These are phyloP conservation scores for Globisporangium parvum DNA, from an alignment of 352 stramenopile genomes.

Conservation along the genomic window DNA sequence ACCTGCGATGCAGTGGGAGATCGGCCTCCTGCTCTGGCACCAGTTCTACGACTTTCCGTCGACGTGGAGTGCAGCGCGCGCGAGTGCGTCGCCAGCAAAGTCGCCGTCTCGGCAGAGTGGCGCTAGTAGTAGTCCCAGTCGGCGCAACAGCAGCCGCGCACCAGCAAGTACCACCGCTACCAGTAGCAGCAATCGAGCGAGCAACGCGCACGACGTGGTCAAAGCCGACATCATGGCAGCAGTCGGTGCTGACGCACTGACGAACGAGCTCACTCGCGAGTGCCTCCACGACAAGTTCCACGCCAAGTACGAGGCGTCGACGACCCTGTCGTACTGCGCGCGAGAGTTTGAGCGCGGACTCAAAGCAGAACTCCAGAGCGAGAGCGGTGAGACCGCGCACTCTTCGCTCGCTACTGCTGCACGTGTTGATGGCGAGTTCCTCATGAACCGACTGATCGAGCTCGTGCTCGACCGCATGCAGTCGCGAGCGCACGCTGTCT, in stretches of 20 bases:
- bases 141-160: no score
- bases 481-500: background rate
- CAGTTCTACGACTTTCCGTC: constrained; percentile 1
- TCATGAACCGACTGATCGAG: constrained; percentile 5
- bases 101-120: background rate
- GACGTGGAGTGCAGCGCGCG: no score
- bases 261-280: background rate
- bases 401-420: background rate
- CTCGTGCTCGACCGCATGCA: background rate
- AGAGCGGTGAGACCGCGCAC: background rate
- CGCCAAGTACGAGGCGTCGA: background rate
- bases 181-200: no score
- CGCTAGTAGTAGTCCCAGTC: no score
- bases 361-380: background rate
- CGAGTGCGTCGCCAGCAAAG: no score
- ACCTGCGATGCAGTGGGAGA: constrained; percentile 4
- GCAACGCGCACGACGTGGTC: no score
- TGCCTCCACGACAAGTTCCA: constrained; percentile 3
- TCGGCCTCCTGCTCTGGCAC: constrained; percentile 2
- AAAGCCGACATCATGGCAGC: background rate
- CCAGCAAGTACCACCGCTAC: background rate
- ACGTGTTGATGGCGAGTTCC: background rate
- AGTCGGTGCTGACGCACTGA: background rate
- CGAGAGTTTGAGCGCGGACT: constrained; percentile 3
- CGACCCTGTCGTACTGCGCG: background rate